Evolutionary conservation across 805 yeast genomes (phyloP), one percentile per base, ranked within the genome.

Genomic region (Wickerhamiella sorbophila): DNA sequence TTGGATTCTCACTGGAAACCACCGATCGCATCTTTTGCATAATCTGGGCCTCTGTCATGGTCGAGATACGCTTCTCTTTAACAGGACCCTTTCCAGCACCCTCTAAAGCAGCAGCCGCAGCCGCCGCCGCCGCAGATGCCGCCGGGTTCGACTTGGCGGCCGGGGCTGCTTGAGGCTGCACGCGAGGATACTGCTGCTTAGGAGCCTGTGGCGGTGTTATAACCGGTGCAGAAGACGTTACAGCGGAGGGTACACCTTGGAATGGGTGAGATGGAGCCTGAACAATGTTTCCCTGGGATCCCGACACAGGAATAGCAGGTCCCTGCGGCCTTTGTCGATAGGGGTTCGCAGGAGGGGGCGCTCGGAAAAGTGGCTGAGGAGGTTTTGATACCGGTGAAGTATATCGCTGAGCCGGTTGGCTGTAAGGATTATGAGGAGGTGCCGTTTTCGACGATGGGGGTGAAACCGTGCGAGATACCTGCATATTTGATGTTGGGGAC

Each of bases 1-100:
- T 69, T n/a, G 99, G 99, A 62, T 91, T 94, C 34, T 74, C 71
- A 52, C 72, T 75, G 49, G 78, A 75, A 8, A 91, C 95, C 26
- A 87, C 95, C 3, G 84, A 74, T 45, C 79, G 73, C 50, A 91
- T 66, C 54, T 80, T 83, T 32, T 80, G 76, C 71, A 88, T 72
- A 19, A 85, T 71, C 63, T 88, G 95, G 36, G 83, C 76, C 52
- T 88, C 95, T n/a, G 82, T 78, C 73, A 86, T 66, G 14, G 76
- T 69, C 2, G 75, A 63, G 48, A 76, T 64, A 54, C 82, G 60
- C 55, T 66, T 66, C 56, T 74, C 74, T 51, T 65, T 66, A 5
- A 26, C 14, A 4, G 33, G 32, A 14, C 31, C 20, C 20, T 15
- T 24, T 16, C 22, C 24, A 24, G 36, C 31, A 8, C 53, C 52